Evolutionary conservation across 352 stramenopile species (phyloP).

Genomic region (Globisporangium emineosum): DNA sequence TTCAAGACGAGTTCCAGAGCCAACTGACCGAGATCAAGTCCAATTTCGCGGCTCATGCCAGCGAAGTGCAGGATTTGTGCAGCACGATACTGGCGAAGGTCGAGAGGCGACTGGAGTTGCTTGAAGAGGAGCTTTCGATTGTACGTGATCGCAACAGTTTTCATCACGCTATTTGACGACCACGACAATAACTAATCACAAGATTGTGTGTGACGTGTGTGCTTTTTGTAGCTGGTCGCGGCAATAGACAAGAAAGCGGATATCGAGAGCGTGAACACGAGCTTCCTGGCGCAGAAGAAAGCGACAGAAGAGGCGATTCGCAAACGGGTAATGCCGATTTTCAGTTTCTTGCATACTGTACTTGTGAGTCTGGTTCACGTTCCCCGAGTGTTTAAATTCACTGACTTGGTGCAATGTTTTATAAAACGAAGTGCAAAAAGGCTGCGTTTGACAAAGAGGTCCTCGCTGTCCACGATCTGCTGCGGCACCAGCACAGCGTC

Average conservation of each 20-base stretch:
- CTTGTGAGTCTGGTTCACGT: too few relatives aligned
- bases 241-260: slow-evolving; percentile 53
- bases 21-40: slow-evolving; percentile 13
- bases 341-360: neutral
- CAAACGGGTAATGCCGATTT: slow-evolving; percentile 25
- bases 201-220: neutral
- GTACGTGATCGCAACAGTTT: slow-evolving; percentile 16
- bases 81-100: slow-evolving; percentile 16
- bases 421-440: slow-evolving; percentile 35
- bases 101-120: slow-evolving; percentile 35
- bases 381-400: too few relatives aligned
- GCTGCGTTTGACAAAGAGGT: slow-evolving; percentile 47
- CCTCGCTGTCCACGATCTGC: slow-evolving; percentile 29
- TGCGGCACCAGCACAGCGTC: slow-evolving; percentile 24
- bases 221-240: slow-evolving; percentile 22
- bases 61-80: slow-evolving; percentile 15
- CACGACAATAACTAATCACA: neutral
- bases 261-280: slow-evolving; percentile 19
- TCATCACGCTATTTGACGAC: neutral
- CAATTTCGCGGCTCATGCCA: neutral
- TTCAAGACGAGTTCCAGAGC: slow-evolving; percentile 14
- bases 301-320: slow-evolving; percentile 39
- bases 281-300: slow-evolving; percentile 24
- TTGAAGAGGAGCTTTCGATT: slow-evolving; percentile 59
- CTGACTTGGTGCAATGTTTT: neutral